Conservation (phyloP, 768 basidiomycete species). For the Mycena alexandri region DNA sequence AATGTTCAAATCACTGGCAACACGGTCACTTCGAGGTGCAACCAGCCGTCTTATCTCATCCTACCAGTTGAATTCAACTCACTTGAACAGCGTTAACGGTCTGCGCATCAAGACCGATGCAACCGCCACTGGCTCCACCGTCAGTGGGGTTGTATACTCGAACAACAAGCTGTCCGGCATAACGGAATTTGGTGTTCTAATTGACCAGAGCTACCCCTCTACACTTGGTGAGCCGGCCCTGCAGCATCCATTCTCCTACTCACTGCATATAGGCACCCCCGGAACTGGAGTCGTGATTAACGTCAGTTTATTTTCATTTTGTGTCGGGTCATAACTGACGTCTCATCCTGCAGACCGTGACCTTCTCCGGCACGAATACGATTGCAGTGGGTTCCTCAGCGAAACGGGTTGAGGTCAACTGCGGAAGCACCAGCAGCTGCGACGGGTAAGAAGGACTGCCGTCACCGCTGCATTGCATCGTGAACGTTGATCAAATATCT, state of each 20-base stretch:
- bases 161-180: conserved; percentile 40
- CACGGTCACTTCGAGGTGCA: conserved; percentile 36
- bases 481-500: background rate
- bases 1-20: conserved; percentile 39
- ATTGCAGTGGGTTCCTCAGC: conserved; percentile 36
- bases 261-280: conserved; percentile 26
- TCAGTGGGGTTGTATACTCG: conserved; percentile 36
- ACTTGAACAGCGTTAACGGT: conserved; percentile 34
- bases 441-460: conserved; percentile 26
- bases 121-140: conserved; percentile 32
- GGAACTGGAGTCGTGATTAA: conserved; percentile 40
- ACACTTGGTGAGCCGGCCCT: conserved; percentile 27
- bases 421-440: conserved; percentile 38
- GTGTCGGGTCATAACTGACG: background rate
- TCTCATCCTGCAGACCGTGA: conserved; percentile 30
- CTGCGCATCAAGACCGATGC: conserved; percentile 40
- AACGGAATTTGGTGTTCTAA: conserved; percentile 36
- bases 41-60: too few relatives aligned
- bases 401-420: conserved; percentile 40
- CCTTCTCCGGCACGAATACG: conserved; percentile 38
- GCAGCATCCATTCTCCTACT: too few relatives aligned
- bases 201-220: conserved; percentile 39
- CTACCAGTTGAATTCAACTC: too few relatives aligned
- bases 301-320: conserved; percentile 9
- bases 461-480: background rate